Conservation (phyloP, 2,329 filamentous ascomycete genomes). For the Aspergillus quadricinctus region DNA sequence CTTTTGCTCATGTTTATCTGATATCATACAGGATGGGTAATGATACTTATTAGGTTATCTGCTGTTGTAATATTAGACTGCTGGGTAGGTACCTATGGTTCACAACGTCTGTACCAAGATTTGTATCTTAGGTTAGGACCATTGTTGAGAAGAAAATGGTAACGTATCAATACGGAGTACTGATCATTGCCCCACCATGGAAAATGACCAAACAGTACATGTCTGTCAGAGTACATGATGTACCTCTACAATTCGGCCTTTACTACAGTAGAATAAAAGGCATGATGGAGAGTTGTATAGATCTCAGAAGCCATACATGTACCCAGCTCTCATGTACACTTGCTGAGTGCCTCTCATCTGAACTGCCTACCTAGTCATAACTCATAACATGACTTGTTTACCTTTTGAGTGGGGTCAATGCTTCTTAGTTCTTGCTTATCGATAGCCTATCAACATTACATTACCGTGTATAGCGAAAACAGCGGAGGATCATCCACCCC, state of each 20-base stretch:
- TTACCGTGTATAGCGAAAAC: conserved; percentile 1
- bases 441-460: conserved; percentile 13
- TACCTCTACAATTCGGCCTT: neutral
- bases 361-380: neutral
- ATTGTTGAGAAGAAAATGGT: neutral
- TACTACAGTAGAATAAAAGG: neutral
- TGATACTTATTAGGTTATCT: neutral
- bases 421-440: conserved; percentile 4
- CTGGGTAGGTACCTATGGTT: neutral
- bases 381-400: neutral
- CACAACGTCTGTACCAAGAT: neutral
- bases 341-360: neutral
- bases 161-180: neutral
- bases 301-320: neutral
- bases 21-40: neutral
- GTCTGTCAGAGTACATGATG: neutral
- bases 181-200: neutral
- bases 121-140: neutral
- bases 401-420: neutral
- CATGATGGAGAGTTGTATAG: neutral
- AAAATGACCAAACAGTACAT: neutral
- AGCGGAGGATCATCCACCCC: neutral
- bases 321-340: neutral
- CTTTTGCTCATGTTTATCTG: neutral
- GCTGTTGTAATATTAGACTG: neutral